Base-by-base conservation (phyloP, 352 stramenopile genomes). In the Phytopythium montanum region DNA sequence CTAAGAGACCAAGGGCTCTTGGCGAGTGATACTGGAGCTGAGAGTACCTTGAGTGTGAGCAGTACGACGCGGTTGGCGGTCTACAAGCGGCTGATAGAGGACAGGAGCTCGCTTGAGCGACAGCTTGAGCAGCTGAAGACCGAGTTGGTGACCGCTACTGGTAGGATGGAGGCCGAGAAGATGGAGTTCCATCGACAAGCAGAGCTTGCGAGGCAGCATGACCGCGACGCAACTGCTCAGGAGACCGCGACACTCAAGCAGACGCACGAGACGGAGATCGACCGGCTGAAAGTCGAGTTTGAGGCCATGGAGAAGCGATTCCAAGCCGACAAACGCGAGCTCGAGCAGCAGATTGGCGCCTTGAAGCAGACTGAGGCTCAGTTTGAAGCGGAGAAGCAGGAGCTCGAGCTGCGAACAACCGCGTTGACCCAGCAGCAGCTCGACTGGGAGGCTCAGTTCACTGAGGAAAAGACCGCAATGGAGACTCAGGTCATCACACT, bases 1-100 rank as follows among this genome's bases (percentile, higher is more conserved):
- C 56, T 75, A 14, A 51, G 44, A 25, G 56, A 67, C 5, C 50
- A 62, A n/a, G 52, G 54, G 5, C 59, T 81, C 16, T 45, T 75
- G 0, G 21, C 33, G 5, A 52, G 16, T 5, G 48, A 16, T 28
- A 12, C 25, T 6, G 36, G 25, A n/a, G 19, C 46, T 18, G 14
- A 41, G 14, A 34, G 6, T 1, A 25, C 28, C 13, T 28, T 10
- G 9, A 34, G 33, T 0, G 44, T 80, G 9, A 60, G 66, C 8
- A 50, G 56, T n/a, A 50, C 29, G n/a, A 48, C 34, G 6, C 70
- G 65, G 7, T 25, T 79, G 16, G 41, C 33, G 13, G 61, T 79
- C 18, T 79, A 82, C 59, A 67, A 58, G 10, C 41, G 26, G 6
- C 33, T 61, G 28, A 19, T 61, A 1, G 55, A 54, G 2, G 45